Evolutionary conservation across 106 monocot genomes (phyloP).

Genomic region (Vanilla planifolia): DNA sequence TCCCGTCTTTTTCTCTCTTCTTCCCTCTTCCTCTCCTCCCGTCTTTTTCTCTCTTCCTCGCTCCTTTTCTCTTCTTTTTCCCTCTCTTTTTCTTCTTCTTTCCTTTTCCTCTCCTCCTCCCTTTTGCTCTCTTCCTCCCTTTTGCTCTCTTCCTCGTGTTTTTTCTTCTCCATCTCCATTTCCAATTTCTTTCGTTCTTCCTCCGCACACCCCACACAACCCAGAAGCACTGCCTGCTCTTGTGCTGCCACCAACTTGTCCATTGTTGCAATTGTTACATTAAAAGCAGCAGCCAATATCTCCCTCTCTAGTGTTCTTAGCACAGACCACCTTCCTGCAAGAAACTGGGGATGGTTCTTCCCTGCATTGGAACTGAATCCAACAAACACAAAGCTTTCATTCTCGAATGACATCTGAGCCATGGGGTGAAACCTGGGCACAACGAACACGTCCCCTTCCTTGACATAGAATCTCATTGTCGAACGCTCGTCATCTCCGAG

Average conservation of each 20-base stretch:
- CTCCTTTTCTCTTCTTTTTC: background rate
- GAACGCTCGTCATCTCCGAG: background rate
- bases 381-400: constrained; percentile 55
- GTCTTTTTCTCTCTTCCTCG: constrained; percentile 10
- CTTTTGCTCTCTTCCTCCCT: constrained; percentile 1
- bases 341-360: constrained; percentile 57
- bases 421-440: constrained; percentile 71
- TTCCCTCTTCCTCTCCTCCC: constrained; percentile 15
- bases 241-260: constrained; percentile 30
- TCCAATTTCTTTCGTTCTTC: constrained; percentile 29
- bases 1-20: background rate
- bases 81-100: background rate
- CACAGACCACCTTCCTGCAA: constrained; percentile 50
- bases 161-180: constrained; percentile 13
- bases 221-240: constrained; percentile 32
- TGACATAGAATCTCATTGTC: constrained; percentile 29
- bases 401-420: constrained; percentile 73
- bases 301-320: constrained; percentile 30
- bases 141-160: constrained; percentile 10
- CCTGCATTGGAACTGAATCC: constrained; percentile 43
- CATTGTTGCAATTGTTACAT: constrained; percentile 16
- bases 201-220: constrained; percentile 59
- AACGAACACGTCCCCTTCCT: constrained; percentile 69
- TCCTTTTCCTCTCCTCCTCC: background rate
- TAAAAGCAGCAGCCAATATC: constrained; percentile 36